Conservation (phyloP, 1,284 basidiomycete genomes). For the Cutaneotrichosporon dermatis region DNA sequence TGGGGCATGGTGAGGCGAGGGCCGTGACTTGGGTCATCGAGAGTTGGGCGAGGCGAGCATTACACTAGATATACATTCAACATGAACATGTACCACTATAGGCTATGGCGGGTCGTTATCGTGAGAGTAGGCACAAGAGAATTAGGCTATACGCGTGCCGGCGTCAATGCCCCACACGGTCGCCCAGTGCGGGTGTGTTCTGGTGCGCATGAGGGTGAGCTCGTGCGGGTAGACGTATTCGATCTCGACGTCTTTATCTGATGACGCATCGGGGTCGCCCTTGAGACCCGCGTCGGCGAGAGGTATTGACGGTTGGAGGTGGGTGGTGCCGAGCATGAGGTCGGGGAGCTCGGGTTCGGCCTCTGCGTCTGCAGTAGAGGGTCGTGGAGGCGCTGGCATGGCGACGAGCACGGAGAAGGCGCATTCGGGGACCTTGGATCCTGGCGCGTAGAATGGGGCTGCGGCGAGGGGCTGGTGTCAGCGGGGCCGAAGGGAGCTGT, state of each 20-base stretch:
- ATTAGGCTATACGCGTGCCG: background rate
- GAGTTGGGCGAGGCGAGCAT: background rate
- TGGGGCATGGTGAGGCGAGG: background rate
- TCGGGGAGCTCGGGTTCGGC: slow-evolving; percentile 8
- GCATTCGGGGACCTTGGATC: background rate
- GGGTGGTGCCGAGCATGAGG: slow-evolving; percentile 15
- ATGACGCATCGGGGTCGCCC: background rate
- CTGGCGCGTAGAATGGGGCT: background rate
- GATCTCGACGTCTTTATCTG: background rate
- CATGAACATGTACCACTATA: slow-evolving; percentile 7
- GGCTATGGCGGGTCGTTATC: background rate
- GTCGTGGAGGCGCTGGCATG: slow-evolving; percentile 6
- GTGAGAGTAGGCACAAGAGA: background rate
- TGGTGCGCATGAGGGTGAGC: background rate
- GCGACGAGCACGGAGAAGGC: slow-evolving; percentile 12
- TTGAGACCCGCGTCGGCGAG: background rate
- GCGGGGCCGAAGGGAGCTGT: background rate
- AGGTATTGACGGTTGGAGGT: background rate
- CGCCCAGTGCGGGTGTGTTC: background rate
- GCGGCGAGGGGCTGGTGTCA: slow-evolving; percentile 9
- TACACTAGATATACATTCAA: slow-evolving; percentile 3
- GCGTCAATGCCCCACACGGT: slow-evolving; percentile 5
- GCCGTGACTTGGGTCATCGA: too few species aligned
- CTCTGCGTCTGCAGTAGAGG: background rate
- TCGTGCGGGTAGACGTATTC: slow-evolving; percentile 4